These are phyloP conservation scores for Saccharomycopsis microspora DNA, from an alignment of 805 yeast genomes.

Conservation along the genomic window DNA sequence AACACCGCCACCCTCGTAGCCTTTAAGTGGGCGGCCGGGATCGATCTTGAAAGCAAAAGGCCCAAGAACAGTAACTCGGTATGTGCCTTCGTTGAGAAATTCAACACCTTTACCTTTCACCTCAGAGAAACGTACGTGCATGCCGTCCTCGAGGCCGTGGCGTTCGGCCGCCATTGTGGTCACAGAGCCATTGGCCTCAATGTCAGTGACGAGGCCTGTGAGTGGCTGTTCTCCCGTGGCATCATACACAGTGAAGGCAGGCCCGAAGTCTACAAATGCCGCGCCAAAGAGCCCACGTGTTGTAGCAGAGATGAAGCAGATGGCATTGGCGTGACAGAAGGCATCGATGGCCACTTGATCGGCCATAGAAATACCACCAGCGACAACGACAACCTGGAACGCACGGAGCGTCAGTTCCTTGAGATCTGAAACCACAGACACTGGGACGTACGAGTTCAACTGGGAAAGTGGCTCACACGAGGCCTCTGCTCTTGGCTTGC, in stretches of 20 bases:
- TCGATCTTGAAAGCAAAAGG: conserved; percentile 86
- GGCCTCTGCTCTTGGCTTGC: conserved; percentile 64
- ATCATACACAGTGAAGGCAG: conserved; percentile 67
- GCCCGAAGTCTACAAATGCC: conserved; percentile 86
- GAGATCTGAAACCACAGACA: conserved; percentile 49
- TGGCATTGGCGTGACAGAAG: conserved; percentile 59
- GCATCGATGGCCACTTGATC: conserved; percentile 67
- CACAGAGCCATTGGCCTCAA: conserved; percentile 83
- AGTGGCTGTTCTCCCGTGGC: conserved; percentile 88
- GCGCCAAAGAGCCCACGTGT: conserved; percentile 82
- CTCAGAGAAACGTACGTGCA: conserved; percentile 77
- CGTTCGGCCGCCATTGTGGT: conserved; percentile 85
- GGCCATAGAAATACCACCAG: conserved; percentile 55
- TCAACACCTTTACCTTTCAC: conserved; percentile 56
- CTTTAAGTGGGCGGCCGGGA: conserved; percentile 39
- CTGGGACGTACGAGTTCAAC: conserved; percentile 84
- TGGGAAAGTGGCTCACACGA: conserved; percentile 64
- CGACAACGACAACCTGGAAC: conserved; percentile 72
- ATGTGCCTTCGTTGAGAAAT: conserved; percentile 60
- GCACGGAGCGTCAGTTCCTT: conserved; percentile 39
- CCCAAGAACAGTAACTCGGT: conserved; percentile 75
- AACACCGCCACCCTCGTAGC: conserved; percentile 73
- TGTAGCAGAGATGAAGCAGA: conserved; percentile 75
- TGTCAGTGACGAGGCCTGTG: conserved; percentile 79
- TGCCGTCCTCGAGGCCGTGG: conserved; percentile 91